phyloP scores from a whole-genome alignment of 768 basidiomycete species.

The Hericium coralloides region DNA sequence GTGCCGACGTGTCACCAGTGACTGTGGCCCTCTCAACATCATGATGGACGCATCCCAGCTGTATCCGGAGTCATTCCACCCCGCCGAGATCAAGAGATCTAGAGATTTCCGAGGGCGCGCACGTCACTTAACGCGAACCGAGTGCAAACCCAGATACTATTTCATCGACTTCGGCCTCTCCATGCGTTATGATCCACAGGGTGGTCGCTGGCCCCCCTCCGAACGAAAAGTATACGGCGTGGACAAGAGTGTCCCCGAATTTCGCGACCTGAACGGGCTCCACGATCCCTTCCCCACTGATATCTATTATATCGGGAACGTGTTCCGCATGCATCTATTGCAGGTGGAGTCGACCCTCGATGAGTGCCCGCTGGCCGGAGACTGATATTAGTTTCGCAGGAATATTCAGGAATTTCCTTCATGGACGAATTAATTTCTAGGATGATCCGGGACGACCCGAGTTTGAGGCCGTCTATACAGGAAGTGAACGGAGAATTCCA shows the following conservation, averaged over 20 bases:
- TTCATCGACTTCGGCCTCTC: conserved; percentile 24
- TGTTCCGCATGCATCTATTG: conserved; percentile 1
- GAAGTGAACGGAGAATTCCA: neutral
- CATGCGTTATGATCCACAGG: conserved; percentile 8
- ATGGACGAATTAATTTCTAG: neutral
- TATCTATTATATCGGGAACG: conserved; percentile 16
- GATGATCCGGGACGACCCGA: neutral
- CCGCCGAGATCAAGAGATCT: neutral
- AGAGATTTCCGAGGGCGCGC: conserved; percentile 3
- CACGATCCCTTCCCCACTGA: conserved; percentile 2
- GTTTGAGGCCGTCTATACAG: neutral
- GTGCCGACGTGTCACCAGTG: neutral
- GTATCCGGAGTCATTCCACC: conserved; percentile 10
- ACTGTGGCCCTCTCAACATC: conserved; percentile 4
- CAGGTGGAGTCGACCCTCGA: conserved; percentile 5
- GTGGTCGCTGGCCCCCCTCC: neutral
- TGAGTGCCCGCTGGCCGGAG: no score
- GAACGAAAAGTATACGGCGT: neutral
- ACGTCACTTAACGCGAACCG: conserved; percentile 15
- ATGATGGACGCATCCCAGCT: conserved; percentile 9
- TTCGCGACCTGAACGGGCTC: no score
- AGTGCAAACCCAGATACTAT: conserved; percentile 16
- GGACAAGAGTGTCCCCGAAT: neutral
- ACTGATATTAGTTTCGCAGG: no score
- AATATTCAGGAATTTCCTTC: no score